These are phyloP conservation scores for Westerdykella aurantiaca DNA, from an alignment of 2,329 filamentous ascomycete species.

Conservation along the genomic window DNA sequence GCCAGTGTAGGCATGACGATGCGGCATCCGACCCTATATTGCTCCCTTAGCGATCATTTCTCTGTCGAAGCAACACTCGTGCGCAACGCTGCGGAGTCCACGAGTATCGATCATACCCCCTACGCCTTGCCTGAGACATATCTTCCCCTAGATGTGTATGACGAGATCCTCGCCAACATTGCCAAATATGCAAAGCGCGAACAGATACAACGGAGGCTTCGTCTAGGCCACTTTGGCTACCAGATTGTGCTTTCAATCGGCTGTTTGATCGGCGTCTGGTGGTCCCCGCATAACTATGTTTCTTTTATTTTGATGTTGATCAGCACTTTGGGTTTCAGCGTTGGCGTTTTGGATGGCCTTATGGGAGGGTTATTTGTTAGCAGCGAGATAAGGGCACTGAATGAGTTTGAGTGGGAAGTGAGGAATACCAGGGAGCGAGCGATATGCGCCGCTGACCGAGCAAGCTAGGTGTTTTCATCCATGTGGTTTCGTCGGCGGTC, in stretches of 20 bases:
- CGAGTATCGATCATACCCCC: constrained; percentile 9
- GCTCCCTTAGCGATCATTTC: constrained; percentile 92
- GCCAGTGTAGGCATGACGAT: constrained; percentile 73
- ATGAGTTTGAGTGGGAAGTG: constrained; percentile 94
- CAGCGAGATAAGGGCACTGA: constrained; percentile 72
- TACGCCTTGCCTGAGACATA: constrained; percentile 21
- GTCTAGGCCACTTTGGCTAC: constrained; percentile 66
- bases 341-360: constrained; percentile 75
- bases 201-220: constrained; percentile 62
- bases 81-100: constrained; percentile 12
- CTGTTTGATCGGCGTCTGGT: constrained; percentile 81
- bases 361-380: constrained; percentile 84
- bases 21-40: constrained; percentile 72
- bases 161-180: constrained; percentile 68
- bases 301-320: constrained; percentile 75
- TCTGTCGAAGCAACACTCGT: constrained; percentile 74
- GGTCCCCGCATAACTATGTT: constrained; percentile 68
- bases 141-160: constrained; percentile 53
- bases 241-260: constrained; percentile 63
- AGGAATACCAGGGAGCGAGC: constrained; percentile 26
- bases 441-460: constrained; percentile 5
- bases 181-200: constrained; percentile 65
- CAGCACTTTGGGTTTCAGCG: constrained; percentile 68
- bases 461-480: no score
- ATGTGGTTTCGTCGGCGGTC: no score